phyloP scores from a whole-genome alignment of 441 rosid species.

The Jatropha podagrica region DNA sequence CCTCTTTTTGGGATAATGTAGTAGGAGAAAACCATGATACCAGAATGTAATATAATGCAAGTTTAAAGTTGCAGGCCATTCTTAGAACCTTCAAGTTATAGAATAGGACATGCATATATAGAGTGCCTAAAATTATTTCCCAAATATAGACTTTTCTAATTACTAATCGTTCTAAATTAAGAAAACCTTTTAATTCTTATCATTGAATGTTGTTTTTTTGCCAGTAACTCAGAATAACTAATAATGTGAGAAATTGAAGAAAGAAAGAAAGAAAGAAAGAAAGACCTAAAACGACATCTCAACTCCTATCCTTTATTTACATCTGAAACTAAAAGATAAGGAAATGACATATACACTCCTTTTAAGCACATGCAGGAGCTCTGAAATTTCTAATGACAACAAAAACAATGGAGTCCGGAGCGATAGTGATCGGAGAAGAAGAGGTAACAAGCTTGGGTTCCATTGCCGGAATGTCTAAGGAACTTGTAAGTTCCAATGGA shows the following conservation, averaged over 20 bases:
- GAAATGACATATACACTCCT: not conserved
- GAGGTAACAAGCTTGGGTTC: slow-evolving; percentile 40
- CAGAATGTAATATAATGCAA: not conserved
- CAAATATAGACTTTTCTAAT: not conserved
- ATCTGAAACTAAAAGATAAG: not conserved
- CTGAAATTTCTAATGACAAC: slow-evolving; percentile 42
- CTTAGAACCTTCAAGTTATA: not conserved
- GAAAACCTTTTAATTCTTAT: not conserved
- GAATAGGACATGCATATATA: not conserved
- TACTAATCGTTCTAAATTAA: not conserved
- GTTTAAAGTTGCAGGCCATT: not conserved
- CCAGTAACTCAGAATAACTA: too few species aligned
- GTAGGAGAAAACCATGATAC: slow-evolving; percentile 2
- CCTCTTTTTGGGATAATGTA: slow-evolving; percentile 5
- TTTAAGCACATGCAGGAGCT: slow-evolving; percentile 53
- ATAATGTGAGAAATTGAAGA: too few species aligned
- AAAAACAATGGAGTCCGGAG: slow-evolving; percentile 41
- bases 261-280: not conserved
- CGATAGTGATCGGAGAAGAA: slow-evolving; percentile 31
- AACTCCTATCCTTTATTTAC: not conserved
- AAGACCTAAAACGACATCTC: too few species aligned
- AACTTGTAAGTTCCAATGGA: slow-evolving; percentile 37
- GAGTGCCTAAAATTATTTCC: not conserved
- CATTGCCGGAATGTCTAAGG: slow-evolving; percentile 41
- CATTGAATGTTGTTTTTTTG: not conserved